phyloP scores from a whole-genome alignment of 371 early-diverging fungal genomes.

The Rhizopus stolonifer region DNA sequence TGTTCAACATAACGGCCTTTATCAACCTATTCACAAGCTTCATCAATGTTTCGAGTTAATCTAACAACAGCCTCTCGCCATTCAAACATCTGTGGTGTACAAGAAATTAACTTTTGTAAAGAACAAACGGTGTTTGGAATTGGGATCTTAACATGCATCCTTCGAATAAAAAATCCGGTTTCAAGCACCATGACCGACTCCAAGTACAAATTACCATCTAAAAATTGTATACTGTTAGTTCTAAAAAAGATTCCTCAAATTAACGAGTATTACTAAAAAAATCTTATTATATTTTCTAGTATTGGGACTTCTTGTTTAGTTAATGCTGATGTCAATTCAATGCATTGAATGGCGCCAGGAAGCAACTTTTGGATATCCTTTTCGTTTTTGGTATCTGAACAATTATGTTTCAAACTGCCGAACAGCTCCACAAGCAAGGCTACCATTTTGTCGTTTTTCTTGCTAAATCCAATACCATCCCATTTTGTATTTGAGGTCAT shows the following conservation, averaged over 20 bases:
- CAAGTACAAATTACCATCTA: background rate
- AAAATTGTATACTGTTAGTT: background rate
- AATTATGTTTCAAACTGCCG: slow-evolving; percentile 5
- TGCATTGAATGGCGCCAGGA: slow-evolving; percentile 5
- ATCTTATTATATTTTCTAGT: slow-evolving; percentile 7
- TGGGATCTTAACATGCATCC: slow-evolving; percentile 1
- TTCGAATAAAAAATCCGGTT: background rate
- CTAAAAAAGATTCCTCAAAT: background rate
- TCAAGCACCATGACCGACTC: background rate
- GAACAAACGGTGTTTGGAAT: background rate
- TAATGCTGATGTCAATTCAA: slow-evolving; percentile 4
- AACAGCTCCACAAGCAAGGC: slow-evolving; percentile 3
- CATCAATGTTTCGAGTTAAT: slow-evolving; percentile 9
- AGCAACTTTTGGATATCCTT: background rate
- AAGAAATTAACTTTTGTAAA: slow-evolving; percentile 5
- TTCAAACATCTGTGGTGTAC: slow-evolving; percentile 7
- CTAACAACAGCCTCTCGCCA: slow-evolving; percentile 3
- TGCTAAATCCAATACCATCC: slow-evolving; percentile 8
- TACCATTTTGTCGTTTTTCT: background rate
- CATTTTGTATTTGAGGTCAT: slow-evolving; percentile 7
- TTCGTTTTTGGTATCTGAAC: slow-evolving; percentile 4
- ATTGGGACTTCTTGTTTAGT: slow-evolving; percentile 3
- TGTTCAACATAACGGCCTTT: background rate
- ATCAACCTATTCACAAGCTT: slow-evolving; percentile 7
- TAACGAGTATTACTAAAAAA: slow-evolving; percentile 1